Evolutionary conservation across 805 yeast genomes (phyloP).

Genomic region (Debaryomyces maramus): DNA sequence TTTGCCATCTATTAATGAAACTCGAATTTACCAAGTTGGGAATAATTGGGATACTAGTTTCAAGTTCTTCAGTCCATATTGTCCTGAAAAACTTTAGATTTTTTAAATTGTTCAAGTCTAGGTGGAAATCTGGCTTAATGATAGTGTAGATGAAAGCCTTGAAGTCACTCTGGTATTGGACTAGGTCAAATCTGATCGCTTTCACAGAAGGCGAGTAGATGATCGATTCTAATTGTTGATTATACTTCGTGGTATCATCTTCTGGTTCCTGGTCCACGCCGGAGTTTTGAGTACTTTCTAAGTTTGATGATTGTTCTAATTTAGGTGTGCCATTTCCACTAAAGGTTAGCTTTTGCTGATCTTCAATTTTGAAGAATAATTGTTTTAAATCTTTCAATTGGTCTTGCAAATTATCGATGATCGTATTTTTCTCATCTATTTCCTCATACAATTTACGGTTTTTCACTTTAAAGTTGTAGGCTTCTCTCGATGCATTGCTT

Average conservation of each 20-base stretch:
- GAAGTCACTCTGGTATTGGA: conserved; percentile 44
- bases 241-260: neutral
- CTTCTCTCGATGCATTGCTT: conserved; percentile 69
- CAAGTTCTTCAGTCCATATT: conserved; percentile 75
- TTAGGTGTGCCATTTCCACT: conserved; percentile 15
- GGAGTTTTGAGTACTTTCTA: neutral
- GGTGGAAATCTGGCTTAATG: conserved; percentile 32
- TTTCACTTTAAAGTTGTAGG: conserved; percentile 57
- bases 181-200: conserved; percentile 47
- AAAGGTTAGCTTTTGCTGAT: conserved; percentile 23
- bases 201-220: conserved; percentile 35
- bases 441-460: conserved; percentile 54
- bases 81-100: conserved; percentile 61
- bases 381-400: conserved; percentile 69
- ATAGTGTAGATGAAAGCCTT: conserved; percentile 37
- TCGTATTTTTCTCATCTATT: conserved; percentile 65
- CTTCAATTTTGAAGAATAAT: conserved; percentile 56
- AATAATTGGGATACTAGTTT: conserved; percentile 35
- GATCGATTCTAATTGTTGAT: conserved; percentile 18
- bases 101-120: conserved; percentile 44
- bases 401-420: conserved; percentile 61
- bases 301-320: conserved; percentile 3
- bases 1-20: conserved; percentile 42
- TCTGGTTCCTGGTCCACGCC: conserved; percentile 8
- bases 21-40: conserved; percentile 54